Evolutionary conservation across 495 filamentous ascomycete species (phyloP).

Genomic region (Astrocystis sublimbata): DNA sequence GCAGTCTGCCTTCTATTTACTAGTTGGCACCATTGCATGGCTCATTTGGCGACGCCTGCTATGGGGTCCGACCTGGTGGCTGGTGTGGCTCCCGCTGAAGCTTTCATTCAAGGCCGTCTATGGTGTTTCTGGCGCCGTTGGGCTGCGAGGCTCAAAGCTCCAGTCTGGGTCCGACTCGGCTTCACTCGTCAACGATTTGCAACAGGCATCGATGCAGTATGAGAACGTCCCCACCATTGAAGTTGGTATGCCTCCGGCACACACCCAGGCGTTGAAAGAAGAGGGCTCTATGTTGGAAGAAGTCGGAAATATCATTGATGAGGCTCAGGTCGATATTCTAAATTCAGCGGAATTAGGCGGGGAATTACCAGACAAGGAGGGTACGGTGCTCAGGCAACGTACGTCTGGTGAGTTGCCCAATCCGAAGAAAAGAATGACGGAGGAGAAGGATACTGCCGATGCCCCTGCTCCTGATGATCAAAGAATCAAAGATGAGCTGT

Average conservation of each 20-base stretch:
- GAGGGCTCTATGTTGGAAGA: conserved; percentile 47
- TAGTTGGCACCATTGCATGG: conserved; percentile 77
- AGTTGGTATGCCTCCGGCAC: conserved; percentile 25
- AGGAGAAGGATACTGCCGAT: conserved; percentile 52
- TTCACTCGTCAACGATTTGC: conserved; percentile 18
- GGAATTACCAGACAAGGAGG: no score
- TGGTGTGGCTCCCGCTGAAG: conserved; percentile 77
- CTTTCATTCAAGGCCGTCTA: conserved; percentile 52
- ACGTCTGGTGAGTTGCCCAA: conserved; percentile 55
- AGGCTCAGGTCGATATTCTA: conserved; percentile 20
- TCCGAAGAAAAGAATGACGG: conserved; percentile 84
- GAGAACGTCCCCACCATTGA: conserved; percentile 48
- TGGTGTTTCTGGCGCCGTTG: conserved; percentile 42
- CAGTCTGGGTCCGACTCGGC: conserved; percentile 33
- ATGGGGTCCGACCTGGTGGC: conserved; percentile 88
- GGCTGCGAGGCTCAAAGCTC: conserved; percentile 38
- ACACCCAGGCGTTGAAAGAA: conserved; percentile 19
- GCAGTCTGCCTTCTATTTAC: conserved; percentile 79
- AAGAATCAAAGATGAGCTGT: conserved; percentile 44
- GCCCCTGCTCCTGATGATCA: conserved; percentile 23
- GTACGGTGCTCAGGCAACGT: conserved; percentile 49
- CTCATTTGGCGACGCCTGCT: conserved; percentile 78
- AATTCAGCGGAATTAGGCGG: conserved; percentile 22
- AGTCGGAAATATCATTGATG: conserved; percentile 54
- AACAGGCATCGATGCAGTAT: conserved; percentile 44